Conservation (phyloP, 129 eudicot species). For the carrot (Daucus carota) region DNA sequence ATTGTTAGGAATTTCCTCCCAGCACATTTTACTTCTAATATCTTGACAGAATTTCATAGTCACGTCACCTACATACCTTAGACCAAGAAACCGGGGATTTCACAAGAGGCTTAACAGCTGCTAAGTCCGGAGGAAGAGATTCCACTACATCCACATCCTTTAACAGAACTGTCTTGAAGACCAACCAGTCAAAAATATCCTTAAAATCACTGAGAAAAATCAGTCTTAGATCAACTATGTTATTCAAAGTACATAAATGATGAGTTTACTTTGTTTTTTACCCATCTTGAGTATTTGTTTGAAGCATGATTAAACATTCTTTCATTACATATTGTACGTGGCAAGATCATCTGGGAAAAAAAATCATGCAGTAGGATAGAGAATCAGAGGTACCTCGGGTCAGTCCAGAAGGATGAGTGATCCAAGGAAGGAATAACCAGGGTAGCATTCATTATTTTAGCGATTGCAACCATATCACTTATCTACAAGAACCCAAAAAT, state of each 20-base stretch:
- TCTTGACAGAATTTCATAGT: background rate
- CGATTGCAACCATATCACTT: constrained; percentile 67
- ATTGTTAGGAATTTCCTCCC: constrained; percentile 2
- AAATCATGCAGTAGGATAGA: background rate
- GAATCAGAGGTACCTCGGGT: constrained; percentile 39
- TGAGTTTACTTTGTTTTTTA: background rate
- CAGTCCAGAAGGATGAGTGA: constrained; percentile 58
- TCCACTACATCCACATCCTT: constrained; percentile 50
- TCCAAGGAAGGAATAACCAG: constrained; percentile 59
- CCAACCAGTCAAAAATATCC: constrained; percentile 51
- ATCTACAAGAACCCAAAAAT: constrained; percentile 25
- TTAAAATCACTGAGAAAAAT: constrained; percentile 45
- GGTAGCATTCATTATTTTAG: constrained; percentile 50
- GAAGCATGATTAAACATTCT: background rate
- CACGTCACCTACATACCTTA: constrained; percentile 35
- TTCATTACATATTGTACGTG: background rate
- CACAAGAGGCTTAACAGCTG: constrained; percentile 17
- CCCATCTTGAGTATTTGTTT: too few species aligned
- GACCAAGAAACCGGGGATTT: constrained; percentile 67
- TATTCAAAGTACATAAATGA: background rate
- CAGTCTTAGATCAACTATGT: constrained; percentile 13
- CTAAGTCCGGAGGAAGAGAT: constrained; percentile 37
- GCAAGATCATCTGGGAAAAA: background rate
- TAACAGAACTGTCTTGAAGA: constrained; percentile 35
- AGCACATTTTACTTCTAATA: background rate